These are phyloP conservation scores for Lactuca saligna DNA, from an alignment of 129 eudicot species.

Conservation along the genomic window DNA sequence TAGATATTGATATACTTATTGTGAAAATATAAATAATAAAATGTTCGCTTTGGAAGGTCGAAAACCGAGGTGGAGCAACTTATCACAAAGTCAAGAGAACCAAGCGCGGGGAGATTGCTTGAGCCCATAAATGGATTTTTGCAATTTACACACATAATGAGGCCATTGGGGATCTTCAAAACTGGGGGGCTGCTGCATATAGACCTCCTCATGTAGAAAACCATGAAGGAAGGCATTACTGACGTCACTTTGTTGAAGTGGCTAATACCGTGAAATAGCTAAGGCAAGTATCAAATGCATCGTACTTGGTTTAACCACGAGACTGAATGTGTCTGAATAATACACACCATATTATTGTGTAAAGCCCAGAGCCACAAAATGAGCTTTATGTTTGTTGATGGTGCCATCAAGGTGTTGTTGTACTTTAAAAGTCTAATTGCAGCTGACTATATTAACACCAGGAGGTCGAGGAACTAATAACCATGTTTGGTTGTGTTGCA, in stretches of 20 bases:
- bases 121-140: background rate
- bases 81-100: background rate
- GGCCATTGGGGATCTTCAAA: too few species aligned
- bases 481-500: conserved; percentile 1
- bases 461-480: background rate
- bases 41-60: conserved; percentile 1
- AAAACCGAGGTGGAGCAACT: background rate
- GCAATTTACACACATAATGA: too few species aligned
- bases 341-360: conserved; percentile 8
- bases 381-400: conserved; percentile 3
- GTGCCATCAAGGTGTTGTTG: background rate
- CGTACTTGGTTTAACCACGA: background rate
- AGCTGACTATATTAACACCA: conserved; percentile 4
- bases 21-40: background rate
- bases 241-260: background rate
- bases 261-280: background rate
- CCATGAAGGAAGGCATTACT: background rate
- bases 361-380: background rate
- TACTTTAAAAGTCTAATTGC: conserved; percentile 3
- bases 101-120: background rate
- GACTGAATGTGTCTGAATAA: background rate
- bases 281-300: background rate
- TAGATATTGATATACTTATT: background rate
- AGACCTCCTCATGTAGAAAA: too few species aligned
- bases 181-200: too few species aligned